Conservation (phyloP, 352 stramenopile genomes). For the Phytophthora quininea region DNA sequence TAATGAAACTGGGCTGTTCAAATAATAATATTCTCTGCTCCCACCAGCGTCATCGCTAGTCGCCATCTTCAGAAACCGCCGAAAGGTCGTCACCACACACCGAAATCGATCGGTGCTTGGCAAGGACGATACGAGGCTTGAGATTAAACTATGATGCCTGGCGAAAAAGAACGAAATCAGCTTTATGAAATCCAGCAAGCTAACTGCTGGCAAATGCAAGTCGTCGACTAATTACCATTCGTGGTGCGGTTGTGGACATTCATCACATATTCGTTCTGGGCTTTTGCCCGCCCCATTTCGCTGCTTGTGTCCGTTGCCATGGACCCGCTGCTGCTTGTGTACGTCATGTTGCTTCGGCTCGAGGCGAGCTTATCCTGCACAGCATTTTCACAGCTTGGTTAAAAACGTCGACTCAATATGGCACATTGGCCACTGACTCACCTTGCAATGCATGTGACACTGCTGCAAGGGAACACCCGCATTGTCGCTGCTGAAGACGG, state of each 20-base stretch:
- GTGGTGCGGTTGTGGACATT: slow-evolving; percentile 31
- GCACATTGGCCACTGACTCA: slow-evolving; percentile 16
- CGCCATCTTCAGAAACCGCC: too few species aligned
- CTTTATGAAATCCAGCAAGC: not conserved
- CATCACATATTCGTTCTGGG: slow-evolving; percentile 32
- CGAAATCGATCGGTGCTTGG: too few species aligned
- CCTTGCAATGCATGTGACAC: slow-evolving; percentile 44
- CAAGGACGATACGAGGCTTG: too few species aligned
- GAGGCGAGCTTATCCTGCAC: slow-evolving; percentile 20
- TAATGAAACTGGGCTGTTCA: too few species aligned
- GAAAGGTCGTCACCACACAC: too few species aligned
- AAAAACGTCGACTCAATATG: not conserved
- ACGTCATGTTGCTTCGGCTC: slow-evolving; percentile 28
- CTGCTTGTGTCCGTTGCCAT: slow-evolving; percentile 23
- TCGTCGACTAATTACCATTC: slow-evolving; percentile 17
- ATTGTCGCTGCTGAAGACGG: slow-evolving; percentile 63
- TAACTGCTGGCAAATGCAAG: not conserved
- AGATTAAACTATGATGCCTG: too few species aligned
- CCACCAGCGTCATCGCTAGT: too few species aligned
- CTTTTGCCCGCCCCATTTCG: slow-evolving; percentile 19
- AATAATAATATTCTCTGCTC: too few species aligned
- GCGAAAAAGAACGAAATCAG: not conserved
- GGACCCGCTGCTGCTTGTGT: slow-evolving; percentile 28
- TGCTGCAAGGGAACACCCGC: slow-evolving; percentile 62
- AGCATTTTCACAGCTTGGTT: not conserved